Base-by-base conservation (phyloP, 139 green algal genomes). In the Pleodorina starrii region DNA sequence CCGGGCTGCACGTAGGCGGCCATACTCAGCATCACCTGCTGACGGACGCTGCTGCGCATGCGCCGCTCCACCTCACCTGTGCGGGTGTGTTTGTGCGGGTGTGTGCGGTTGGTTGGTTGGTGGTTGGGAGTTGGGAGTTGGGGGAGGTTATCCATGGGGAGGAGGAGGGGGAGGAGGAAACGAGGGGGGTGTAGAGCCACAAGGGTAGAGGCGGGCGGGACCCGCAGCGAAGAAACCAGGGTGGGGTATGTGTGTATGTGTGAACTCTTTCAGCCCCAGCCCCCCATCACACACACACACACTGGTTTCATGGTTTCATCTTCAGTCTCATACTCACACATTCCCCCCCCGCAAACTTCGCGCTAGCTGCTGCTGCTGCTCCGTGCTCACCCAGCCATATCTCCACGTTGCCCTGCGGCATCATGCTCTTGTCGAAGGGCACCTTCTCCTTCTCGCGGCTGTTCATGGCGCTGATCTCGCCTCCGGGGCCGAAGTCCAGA, bases 381-480 rank as follows among this genome's bases (percentile, higher is more conserved):
- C n/a, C n/a, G n/a, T n/a, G 93, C 92, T 96, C 92, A 71, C 86
- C 91, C 40, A 98, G 94, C 96, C 96, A 98, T 29, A 93, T 90
- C 95, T 98, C 95, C 42, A 97, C 95, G 85, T 94, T 96, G 88
- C 95, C 95, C 23, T 89, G 82, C 42, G 93, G 93, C 59, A 90
- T 72, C 93, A 96, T 96, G 51, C 46, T 79, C 88, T 95, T 94
- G 86, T 95, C 93, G 90, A 96, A 96, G 9, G 92, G 91, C 71
- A 96, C 91, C 88, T 93, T 94, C 88, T 96, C 93, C 74, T 91
- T 93, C 87, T 97, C 95, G 48, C 79, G 82, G 25, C 79, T 94
- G 85, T 96, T 95, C 96, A 98, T 98, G 36, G 90, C 94, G 11
- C 82, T 93, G 85, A 98, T 98, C 77, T 96, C 88, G n/a, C 90